Base-by-base conservation (phyloP, 352 stramenopile species). In the Globisporangium orthogonon region DNA sequence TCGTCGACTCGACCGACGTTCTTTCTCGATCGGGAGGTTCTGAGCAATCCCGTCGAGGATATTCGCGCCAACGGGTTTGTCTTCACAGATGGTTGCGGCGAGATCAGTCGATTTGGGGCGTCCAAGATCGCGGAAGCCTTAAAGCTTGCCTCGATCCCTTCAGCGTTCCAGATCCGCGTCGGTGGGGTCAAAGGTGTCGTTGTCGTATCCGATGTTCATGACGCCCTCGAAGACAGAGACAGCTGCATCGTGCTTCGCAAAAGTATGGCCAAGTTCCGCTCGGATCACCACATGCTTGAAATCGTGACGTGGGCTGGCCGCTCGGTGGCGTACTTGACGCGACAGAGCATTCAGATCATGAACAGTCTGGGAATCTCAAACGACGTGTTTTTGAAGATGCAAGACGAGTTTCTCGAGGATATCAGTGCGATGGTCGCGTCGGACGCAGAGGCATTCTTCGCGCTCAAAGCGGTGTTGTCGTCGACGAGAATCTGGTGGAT, bases 221-320 rank as follows among this genome's bases (percentile, higher is more conserved):
- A 71, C 10, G 14, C 44, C 1, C 44, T 63, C 1, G 23, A 51
- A 28, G 58, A 52, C 23, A 35, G 35, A 41, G 73, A 72, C 37
- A 45, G 59, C 3, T 62, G 69, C 28, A 53, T 83, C 29, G 54
- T 70, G 39, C 55, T 87, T 48, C 79, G 80, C 14, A 64, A 82
- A 56, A 92, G 83, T 44, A 90, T 89, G 80, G 73, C 67, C 4
- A 92, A 92, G 59, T 92, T 92, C 35, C 13, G 31, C 4, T 89
- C 79, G 1, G 55, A 31, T 13, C 76, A 92, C 55, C 72, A 66
- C n/a, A 76, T 82, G 65, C 57, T 92, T 49, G 83, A 92, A 50
- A 74, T 92, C 35, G 76, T 92, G 2, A 69, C 80, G 5, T 74
- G 59, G 41, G 66, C 76, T 0, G 74, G 71, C 18, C 68, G 60